phyloP scores from a whole-genome alignment of 129 eudicot species.

The Gnaphalium uliginosum region DNA sequence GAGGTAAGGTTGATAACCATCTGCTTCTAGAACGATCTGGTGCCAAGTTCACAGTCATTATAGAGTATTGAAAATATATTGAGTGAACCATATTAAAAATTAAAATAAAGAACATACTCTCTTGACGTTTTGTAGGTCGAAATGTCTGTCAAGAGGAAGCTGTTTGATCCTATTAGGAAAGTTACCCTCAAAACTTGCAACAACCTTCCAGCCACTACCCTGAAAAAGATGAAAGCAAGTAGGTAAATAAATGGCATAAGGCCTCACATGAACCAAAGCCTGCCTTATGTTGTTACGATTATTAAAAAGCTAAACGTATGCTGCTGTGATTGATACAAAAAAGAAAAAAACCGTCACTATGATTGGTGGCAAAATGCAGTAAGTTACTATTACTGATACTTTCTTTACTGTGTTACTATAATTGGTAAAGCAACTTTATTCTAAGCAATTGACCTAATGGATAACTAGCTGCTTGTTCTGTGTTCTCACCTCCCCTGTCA shows the following conservation, averaged over 20 bases:
- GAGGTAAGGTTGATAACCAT: constrained; percentile 99
- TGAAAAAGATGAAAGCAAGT: constrained; percentile 35
- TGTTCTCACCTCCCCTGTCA: constrained; percentile 87
- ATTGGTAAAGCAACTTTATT: neutral
- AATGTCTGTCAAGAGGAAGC: constrained; percentile 95
- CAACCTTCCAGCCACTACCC: constrained; percentile 99
- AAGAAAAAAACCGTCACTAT: neutral
- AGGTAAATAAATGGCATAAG: neutral
- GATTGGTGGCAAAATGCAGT: neutral
- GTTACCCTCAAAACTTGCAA: constrained; percentile 96
- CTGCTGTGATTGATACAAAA: too few species aligned
- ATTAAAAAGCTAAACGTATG: neutral
- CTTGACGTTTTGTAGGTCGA: constrained; percentile 91
- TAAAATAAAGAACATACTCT: constrained; percentile 46
- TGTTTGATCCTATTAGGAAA: constrained; percentile 94
- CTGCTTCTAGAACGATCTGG: constrained; percentile 99
- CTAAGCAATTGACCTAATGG: neutral
- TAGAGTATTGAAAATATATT: neutral
- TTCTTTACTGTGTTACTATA: neutral
- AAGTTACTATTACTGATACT: neutral
- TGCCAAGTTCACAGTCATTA: constrained; percentile 30
- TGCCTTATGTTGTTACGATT: neutral
- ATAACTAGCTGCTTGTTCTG: neutral
- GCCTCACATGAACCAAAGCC: neutral
- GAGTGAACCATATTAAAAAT: neutral